Percentiles rank a stretch among this genome's conserved stretches.
Conservation (phyloP, 768 basidiomycete species). For the Leccinum arenicola region DNA sequence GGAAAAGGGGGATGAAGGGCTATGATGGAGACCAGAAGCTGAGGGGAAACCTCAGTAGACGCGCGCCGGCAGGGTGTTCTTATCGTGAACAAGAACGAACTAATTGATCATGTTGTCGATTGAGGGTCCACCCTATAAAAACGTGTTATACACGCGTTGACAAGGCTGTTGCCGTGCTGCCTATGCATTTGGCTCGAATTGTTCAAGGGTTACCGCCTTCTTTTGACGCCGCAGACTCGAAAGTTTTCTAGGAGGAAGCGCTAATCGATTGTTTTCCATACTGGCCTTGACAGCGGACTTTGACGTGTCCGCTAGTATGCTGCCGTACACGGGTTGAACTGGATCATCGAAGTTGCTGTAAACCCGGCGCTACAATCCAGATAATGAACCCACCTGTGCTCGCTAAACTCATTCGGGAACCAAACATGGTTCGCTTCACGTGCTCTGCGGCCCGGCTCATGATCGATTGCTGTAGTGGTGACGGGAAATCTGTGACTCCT, state of each 20-base stretch:
- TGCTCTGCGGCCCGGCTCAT: too few relatives aligned
- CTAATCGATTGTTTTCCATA: slow-evolving; percentile 5
- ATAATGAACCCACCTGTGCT: slow-evolving; percentile 10
- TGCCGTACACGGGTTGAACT: neutral
- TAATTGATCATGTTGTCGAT: slow-evolving; percentile 30
- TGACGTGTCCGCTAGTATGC: slow-evolving; percentile 1
- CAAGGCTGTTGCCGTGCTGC: slow-evolving; percentile 32
- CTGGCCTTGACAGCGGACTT: slow-evolving; percentile 17
- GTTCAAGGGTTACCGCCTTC: slow-evolving; percentile 18
- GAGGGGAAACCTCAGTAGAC: slow-evolving; percentile 7
- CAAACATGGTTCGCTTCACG: neutral
- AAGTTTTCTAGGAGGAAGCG: slow-evolving; percentile 13
- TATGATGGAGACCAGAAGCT: neutral
- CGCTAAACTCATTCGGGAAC: neutral
- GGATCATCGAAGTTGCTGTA: slow-evolving; percentile 10
- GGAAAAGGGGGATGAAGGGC: neutral
- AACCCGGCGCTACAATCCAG: neutral
- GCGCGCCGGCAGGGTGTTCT: slow-evolving; percentile 25
- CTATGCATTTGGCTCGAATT: slow-evolving; percentile 16
- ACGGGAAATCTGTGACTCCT: neutral
- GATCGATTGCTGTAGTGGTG: slow-evolving; percentile 1
- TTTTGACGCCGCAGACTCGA: slow-evolving; percentile 20
- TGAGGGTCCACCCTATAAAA: slow-evolving; percentile 37
- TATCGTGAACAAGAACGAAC: slow-evolving; percentile 22
- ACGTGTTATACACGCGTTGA: slow-evolving; percentile 34